phyloP scores from a whole-genome alignment of 2,329 filamentous ascomycete genomes.

The Beauveria medogensis region DNA sequence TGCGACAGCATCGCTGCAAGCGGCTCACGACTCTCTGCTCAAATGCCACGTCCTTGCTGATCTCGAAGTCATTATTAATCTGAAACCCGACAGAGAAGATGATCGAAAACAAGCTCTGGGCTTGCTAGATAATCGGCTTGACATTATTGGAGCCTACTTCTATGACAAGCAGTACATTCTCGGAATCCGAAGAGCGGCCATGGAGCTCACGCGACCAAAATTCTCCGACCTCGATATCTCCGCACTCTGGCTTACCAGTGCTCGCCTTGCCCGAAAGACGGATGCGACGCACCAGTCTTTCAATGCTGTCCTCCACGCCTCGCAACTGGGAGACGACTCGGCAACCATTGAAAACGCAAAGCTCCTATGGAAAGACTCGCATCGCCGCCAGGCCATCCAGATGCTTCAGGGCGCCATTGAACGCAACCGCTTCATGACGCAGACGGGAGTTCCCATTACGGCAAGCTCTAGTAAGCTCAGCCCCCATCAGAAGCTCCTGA shows the following conservation, averaged over 20 bases:
- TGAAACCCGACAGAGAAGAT: conserved; percentile 34
- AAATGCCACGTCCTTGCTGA: conserved; percentile 84
- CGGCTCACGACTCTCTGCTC: conserved; percentile 76
- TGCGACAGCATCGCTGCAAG: conserved; percentile 70
- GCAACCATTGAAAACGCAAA: conserved; percentile 92
- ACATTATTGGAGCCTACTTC: conserved; percentile 79
- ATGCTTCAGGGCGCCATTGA: conserved; percentile 80
- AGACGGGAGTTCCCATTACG: conserved; percentile 23
- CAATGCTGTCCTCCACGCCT: conserved; percentile 85
- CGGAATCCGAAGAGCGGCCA: conserved; percentile 75
- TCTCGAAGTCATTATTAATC: conserved; percentile 64
- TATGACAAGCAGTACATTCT: conserved; percentile 91
- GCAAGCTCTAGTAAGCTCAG: conserved; percentile 26
- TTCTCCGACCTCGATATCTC: conserved; percentile 71
- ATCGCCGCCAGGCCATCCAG: conserved; percentile 91
- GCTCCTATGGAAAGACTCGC: conserved; percentile 85
- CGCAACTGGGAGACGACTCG: conserved; percentile 72
- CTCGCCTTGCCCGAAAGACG: conserved; percentile 77
- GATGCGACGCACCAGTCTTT: conserved; percentile 82
- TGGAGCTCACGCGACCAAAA: conserved; percentile 61
- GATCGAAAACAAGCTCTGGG: conserved; percentile 25
- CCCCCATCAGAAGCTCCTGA: conserved; percentile 50
- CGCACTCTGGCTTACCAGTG: conserved; percentile 75
- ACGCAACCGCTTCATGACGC: conserved; percentile 62
- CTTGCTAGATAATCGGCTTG: conserved; percentile 65